Evolutionary conservation across 345 rosid genomes (phyloP).

Genomic region (Angophora floribunda): DNA sequence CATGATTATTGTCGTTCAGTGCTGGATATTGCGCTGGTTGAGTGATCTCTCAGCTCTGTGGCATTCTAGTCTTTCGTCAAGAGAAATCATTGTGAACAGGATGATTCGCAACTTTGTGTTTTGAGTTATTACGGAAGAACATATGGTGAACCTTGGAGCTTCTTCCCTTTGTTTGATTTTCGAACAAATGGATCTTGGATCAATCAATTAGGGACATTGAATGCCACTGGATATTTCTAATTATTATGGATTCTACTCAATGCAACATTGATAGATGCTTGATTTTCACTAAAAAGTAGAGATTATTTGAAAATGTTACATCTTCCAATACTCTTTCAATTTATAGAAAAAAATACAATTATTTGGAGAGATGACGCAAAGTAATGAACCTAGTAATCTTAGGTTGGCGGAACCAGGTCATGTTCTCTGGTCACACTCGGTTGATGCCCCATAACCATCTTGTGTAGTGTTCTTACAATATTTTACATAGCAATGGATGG

Average conservation of each 20-base stretch:
- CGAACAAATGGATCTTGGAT: not conserved
- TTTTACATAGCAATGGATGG: not conserved
- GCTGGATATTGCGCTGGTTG: not conserved
- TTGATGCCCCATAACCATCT: not conserved
- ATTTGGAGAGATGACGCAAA: not conserved
- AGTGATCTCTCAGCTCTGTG: not conserved
- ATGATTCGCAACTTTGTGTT: not conserved
- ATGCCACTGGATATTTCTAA: not conserved
- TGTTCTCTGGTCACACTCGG: not conserved
- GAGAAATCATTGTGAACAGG: not conserved
- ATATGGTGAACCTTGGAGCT: not conserved
- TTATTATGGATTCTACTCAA: not conserved
- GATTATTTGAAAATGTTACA: not conserved
- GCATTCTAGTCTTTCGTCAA: not conserved
- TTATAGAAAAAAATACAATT: not conserved
- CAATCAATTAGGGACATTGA: not conserved
- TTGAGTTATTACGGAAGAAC: not conserved
- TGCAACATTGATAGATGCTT: not conserved
- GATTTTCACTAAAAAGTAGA: not conserved
- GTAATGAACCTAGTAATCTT: not conserved
- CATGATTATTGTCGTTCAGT: not conserved
- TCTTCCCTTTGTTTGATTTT: not conserved
- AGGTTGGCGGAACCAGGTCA: not conserved
- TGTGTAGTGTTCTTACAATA: not conserved
- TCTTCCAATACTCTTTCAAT: not conserved